Base-by-base conservation (phyloP, 257 asterid species). In the Buddleja alternifolia region DNA sequence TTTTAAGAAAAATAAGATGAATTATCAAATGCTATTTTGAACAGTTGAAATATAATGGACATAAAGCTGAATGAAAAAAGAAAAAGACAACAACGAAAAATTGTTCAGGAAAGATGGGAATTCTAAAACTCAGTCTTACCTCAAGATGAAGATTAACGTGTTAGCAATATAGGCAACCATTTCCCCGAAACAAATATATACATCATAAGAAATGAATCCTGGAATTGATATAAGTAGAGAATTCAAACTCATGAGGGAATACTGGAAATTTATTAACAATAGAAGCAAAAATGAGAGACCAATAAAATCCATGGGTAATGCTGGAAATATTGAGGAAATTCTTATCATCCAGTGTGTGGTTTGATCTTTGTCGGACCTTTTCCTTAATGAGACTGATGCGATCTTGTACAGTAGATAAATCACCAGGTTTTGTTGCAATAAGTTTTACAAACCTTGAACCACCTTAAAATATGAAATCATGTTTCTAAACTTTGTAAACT, bases 81-180 rank as follows among this genome's bases (percentile, higher is more conserved):
- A 12, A 45, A 11, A 12, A 42, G 2, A 3, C 14, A 39, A 45
- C 7, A 8, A 25, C 24, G 6, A 44, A 47, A 54, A 29, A 47
- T 40, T 34, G 17, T 36, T 52, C 59, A 39, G 8, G 21, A 16
- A n/a, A 10, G 24, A 60, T 40, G 34, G 59, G 17, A 70, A 25
- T 62, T 34, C 40, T 58, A 50, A 48, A 53, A 29, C 10, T 23
- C 19, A 19, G 40, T 60, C 82, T 78, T 81, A 90, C 99, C 99
- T 93, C 70, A 93, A 77, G 79, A 93, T 90, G 88, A 93, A 93
- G 86, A 93, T 90, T 59, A 93, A 80, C 48, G 99, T 93, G 67
- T 93, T 93, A 8, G 99, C 97, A 72, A 93, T 90, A 70, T 93
- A 93, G 11, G 97, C 82, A 71, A 90, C 94, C 96, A 93, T 90